phyloP scores from a whole-genome alignment of 768 basidiomycete genomes.

The Inosperma sp. region DNA sequence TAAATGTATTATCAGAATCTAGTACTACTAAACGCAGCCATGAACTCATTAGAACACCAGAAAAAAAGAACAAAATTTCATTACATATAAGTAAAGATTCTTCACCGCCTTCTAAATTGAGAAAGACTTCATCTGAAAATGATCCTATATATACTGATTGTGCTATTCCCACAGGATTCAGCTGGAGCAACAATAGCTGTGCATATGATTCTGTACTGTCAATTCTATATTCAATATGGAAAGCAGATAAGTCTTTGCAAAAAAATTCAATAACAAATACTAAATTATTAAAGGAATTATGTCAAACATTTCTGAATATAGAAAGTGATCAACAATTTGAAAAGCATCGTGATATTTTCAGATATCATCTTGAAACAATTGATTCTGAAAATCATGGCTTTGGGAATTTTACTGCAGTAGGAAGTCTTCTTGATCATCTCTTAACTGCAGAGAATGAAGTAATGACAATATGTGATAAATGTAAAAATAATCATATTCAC shows the following conservation, averaged over 20 bases:
- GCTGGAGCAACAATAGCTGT: slow-evolving; percentile 27
- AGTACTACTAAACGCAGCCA: too few relatives aligned
- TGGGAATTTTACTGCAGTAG: too few relatives aligned
- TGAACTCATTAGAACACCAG: too few relatives aligned
- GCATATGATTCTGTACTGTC: slow-evolving; percentile 26
- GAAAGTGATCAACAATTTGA: background rate
- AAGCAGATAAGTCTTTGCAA: too few relatives aligned
- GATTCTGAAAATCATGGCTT: background rate
- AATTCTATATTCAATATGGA: slow-evolving; percentile 18
- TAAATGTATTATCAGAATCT: too few relatives aligned
- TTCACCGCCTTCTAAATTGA: background rate
- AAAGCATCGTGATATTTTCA: background rate
- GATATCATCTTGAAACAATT: background rate
- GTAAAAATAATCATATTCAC: too few relatives aligned
- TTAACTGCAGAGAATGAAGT: background rate
- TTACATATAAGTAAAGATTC: background rate
- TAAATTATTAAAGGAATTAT: too few relatives aligned
- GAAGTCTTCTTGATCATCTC: background rate
- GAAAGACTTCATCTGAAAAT: background rate
- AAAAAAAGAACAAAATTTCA: too few relatives aligned
- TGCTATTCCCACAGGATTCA: slow-evolving; percentile 7
- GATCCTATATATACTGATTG: background rate
- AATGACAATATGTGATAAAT: background rate
- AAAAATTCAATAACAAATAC: background rate
- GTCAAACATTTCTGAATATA: background rate